Evolutionary conservation across 225 moss, liverwort and hornwort genomes (phyloP), one percentile per base, ranked within the genome.

Genomic region (Thuidium tamariscinum): DNA sequence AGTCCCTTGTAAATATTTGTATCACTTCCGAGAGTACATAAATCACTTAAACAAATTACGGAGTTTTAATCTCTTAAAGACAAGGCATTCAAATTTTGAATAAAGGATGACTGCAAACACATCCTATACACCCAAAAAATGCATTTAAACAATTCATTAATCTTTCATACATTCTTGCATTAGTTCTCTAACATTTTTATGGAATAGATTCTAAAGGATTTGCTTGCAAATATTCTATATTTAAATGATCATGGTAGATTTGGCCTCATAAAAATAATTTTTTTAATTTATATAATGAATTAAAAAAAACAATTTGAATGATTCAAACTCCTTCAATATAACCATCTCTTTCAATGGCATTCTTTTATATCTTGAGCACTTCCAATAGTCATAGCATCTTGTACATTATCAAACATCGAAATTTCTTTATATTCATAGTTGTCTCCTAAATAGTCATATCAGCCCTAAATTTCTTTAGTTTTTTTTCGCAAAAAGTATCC

Each of bases 251-350:
- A 10, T 19, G 5, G 1, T 65, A 65, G 3, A 10, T n/a, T 65
- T 66, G 37, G 3, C 3, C 3, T 66, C 8, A 3, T 6, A 11
- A 20, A 6, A 0, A 1, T 44, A 21, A 5, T 36, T 11, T 66
- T 66, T 36, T 10, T 11, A 66, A 20, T 20, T 36, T 6, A 11
- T 20, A 20, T 9, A 64, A 64, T 44, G 6, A 44, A 44, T 9
- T 9, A 44, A 44, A 44, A 5, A 59, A 26, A 59, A 59, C 6
- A 26, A 59, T 5, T 16, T 32, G 30, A 62, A 30, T 46, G 7
- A 36, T 1, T 36, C 20, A 34, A 64, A 5, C 18, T 9, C 9
- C 17, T 1, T 64, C 5, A 11, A 20, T 1, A 36, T 66, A 11
- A 66, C 0, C 1, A 1, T 10, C 6, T 36, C 10, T 21, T 67